Evolutionary conservation across 2,329 filamentous ascomycete species (phyloP).

Genomic region (Chrysoporthe austroafricana): DNA sequence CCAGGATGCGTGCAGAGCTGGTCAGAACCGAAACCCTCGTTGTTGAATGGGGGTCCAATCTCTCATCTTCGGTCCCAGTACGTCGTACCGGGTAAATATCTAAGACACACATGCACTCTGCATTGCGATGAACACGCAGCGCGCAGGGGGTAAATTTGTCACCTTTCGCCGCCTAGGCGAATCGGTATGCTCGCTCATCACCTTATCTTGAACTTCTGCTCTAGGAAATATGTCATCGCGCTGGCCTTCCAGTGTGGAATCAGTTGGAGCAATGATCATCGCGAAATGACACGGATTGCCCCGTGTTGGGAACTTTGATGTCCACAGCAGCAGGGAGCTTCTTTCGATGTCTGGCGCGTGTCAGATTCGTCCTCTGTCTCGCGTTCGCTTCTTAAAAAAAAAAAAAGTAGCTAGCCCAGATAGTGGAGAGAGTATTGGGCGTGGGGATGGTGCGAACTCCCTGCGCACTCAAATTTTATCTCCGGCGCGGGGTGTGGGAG

Average conservation of each 20-base stretch:
- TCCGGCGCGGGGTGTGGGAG: not conserved
- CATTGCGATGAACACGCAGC: not conserved
- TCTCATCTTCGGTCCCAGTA: not conserved
- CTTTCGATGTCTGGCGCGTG: no score
- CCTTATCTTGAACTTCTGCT: not conserved
- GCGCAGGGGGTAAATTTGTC: not conserved
- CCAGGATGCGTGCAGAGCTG: not conserved
- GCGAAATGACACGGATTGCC: no score
- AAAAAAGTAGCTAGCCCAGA: not conserved
- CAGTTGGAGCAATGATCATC: no score
- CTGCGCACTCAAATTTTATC: not conserved
- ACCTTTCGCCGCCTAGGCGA: not conserved
- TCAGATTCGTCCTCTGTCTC: not conserved
- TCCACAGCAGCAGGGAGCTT: not conserved
- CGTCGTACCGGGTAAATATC: not conserved
- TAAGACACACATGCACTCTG: not conserved
- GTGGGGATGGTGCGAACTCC: not conserved
- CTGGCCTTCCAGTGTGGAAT: not conserved
- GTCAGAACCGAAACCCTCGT: not conserved
- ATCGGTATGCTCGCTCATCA: not conserved
- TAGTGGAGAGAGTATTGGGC: not conserved
- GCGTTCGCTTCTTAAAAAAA: not conserved
- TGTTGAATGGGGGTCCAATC: not conserved
- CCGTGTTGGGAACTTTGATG: not conserved
- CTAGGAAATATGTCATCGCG: no score